These are phyloP conservation scores for Pythium apleroticum DNA, from an alignment of 352 stramenopile species.

Conservation along the genomic window DNA sequence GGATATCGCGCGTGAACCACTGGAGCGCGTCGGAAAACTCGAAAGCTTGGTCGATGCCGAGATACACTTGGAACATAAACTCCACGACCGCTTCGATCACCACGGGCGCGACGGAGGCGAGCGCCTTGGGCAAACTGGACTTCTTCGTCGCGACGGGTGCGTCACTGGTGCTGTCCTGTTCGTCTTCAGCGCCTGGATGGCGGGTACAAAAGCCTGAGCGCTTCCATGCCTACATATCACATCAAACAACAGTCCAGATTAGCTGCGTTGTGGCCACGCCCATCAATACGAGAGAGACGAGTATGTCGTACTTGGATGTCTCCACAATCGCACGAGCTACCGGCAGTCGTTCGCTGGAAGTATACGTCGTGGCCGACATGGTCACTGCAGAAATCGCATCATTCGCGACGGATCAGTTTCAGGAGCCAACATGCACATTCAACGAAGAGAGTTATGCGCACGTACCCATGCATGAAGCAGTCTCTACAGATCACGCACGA, in stretches of 20 bases:
- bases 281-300: not conserved
- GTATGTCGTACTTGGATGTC: constrained; percentile 60
- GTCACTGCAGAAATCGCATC: constrained; percentile 32
- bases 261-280: not conserved
- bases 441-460: not conserved
- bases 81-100: constrained; percentile 80
- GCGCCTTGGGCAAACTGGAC: constrained; percentile 62
- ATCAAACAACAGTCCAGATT: not conserved
- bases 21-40: constrained; percentile 73
- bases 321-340: constrained; percentile 85
- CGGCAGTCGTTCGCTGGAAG: constrained; percentile 83
- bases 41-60: constrained; percentile 67
- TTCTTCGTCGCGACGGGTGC: constrained; percentile 30
- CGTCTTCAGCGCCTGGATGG: constrained; percentile 57
- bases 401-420: not conserved
- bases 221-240: constrained; percentile 63
- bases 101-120: constrained; percentile 46
- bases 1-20: constrained; percentile 60
- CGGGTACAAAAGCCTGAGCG: constrained; percentile 74
- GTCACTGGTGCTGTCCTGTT: constrained; percentile 19
- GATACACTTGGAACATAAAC: constrained; percentile 67
- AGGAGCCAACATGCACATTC: no score
- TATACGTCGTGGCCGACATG: constrained; percentile 84
- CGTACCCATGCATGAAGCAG: constrained; percentile 80
- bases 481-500: constrained; percentile 87